A percentile compares a stretch with the other conserved stretches of the same genome.
Conservation (phyloP, 257 asterid species). For the Haberlea rhodopensis region DNA sequence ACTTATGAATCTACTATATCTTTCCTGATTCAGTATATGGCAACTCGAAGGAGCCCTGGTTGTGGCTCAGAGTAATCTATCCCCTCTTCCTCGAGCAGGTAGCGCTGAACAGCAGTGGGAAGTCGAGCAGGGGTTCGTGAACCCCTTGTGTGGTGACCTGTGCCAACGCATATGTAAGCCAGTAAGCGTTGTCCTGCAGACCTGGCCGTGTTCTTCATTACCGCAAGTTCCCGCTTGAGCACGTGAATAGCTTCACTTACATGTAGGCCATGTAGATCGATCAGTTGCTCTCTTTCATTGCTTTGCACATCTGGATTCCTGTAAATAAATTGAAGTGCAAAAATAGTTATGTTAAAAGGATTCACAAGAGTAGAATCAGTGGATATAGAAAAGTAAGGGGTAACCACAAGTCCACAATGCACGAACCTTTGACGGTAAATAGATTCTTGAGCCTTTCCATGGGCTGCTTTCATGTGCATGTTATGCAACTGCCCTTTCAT, state of each 20-base stretch:
- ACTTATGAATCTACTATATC: conserved; percentile 44
- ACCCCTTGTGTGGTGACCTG: conserved; percentile 95
- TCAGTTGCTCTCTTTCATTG: conserved; percentile 77
- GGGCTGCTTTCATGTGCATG: conserved; percentile 96
- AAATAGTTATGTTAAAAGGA: not conserved
- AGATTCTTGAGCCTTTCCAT: conserved; percentile 90
- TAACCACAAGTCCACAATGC: not conserved
- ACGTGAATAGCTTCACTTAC: conserved; percentile 92
- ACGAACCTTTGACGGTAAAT: conserved; percentile 82
- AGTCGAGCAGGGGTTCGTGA: conserved; percentile 84
- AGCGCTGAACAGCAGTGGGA: conserved; percentile 85
- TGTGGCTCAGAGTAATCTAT: conserved; percentile 90
- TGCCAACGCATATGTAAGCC: conserved; percentile 89
- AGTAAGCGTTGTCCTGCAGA: conserved; percentile 70
- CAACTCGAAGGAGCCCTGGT: conserved; percentile 83
- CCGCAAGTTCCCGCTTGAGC: conserved; percentile 83
- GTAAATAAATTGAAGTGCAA: conserved; percentile 24
- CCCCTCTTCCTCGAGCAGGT: conserved; percentile 89
- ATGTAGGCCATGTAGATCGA: conserved; percentile 93
- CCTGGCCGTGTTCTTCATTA: conserved; percentile 76
- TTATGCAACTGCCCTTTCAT: conserved; percentile 91
- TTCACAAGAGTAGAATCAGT: not conserved
- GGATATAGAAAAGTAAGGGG: not conserved
- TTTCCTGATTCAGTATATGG: conserved; percentile 48
- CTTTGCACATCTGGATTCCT: conserved; percentile 68